These are phyloP conservation scores for Pelargonium cotyledonis DNA, from an alignment of 441 rosid species.

Conservation along the genomic window DNA sequence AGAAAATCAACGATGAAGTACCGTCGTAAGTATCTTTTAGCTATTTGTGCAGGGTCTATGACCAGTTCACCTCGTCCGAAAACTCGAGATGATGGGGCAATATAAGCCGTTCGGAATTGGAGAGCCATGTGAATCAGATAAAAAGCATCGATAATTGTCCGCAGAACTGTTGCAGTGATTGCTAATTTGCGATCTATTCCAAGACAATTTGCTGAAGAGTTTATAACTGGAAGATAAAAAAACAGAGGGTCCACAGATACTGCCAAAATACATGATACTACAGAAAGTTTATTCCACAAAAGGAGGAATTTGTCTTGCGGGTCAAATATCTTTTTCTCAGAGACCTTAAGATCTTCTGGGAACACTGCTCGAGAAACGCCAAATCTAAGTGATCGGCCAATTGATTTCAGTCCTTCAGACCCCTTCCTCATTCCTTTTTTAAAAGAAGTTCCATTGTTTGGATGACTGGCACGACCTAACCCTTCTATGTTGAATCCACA, in stretches of 20 bases:
- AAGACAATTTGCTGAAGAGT: conserved; percentile 43
- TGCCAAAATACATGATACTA: conserved; percentile 73
- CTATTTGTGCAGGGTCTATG: conserved; percentile 79
- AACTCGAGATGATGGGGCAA: conserved; percentile 93
- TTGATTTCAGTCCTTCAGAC: conserved; percentile 86
- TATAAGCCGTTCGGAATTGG: conserved; percentile 89
- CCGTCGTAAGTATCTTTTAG: conserved; percentile 68
- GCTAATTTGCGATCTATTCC: conserved; percentile 74
- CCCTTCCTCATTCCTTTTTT: conserved; percentile 75
- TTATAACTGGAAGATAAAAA: conserved; percentile 80
- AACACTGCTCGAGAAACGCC: conserved; percentile 89
- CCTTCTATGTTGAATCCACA: conserved; percentile 71
- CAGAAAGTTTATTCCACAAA: conserved; percentile 68
- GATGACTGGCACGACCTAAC: conserved; percentile 32
- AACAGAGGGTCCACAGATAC: conserved; percentile 89
- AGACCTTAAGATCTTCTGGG: conserved; percentile 89
- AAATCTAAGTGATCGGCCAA: conserved; percentile 85
- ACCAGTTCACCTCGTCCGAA: conserved; percentile 98
- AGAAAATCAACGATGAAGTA: conserved; percentile 83
- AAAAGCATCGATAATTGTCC: conserved; percentile 71
- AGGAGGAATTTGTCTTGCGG: conserved; percentile 88
- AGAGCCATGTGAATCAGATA: conserved; percentile 86
- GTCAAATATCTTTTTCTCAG: conserved; percentile 84
- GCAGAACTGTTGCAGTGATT: conserved; percentile 55
- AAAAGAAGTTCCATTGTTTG: conserved; percentile 45